Evolutionary conservation across 495 filamentous ascomycete species (phyloP), one percentile per base, ranked within the genome.

Genomic region (Cetradonia linearis): DNA sequence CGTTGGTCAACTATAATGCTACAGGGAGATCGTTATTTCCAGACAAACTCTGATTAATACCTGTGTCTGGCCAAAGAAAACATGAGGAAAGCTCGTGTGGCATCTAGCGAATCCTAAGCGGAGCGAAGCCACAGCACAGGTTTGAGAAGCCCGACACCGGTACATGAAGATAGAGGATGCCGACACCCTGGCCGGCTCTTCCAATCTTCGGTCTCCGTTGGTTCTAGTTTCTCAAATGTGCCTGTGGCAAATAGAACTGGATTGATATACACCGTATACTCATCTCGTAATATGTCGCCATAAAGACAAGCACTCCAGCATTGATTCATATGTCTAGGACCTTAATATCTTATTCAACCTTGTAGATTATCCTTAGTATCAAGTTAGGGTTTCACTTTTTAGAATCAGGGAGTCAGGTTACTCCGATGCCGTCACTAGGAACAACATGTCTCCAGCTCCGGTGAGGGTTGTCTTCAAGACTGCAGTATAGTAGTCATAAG

Each of bases 371-470:
- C 20, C 40, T 46, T 25, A 11, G 4, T 25, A 25, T 8, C 42
- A 46, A 25, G 4, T 60, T 53, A 40, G 48, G 48, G 48, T 42
- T 60, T 52, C 58, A 47, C 58, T 42, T 36, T 46, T 25, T 25
- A 20, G 25, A 46, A 20, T 46, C 42, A 46, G 42, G 42, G 42
- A 16, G 13, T 50, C 59, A 58, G 60, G 59, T 65, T 65, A 56
- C 59, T 65, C 63, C 63, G 63, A 59, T 31, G 59, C 63, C 59
- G 55, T 62, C 46, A 55, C 63, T 65, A 65, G 63, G 63, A 62
- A 58, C 37, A 65, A 62, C 55, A 52, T 62, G 54, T 18, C 59
- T 59, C 63, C 63, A 37, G 42, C 59, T 64, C 62, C 62, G 62
- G 44, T 46, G 28, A 58, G 55, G 20, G 28, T 47, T 46, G 6